phyloP scores from a whole-genome alignment of 129 eudicot genomes.

The Saussurea involucrata region DNA sequence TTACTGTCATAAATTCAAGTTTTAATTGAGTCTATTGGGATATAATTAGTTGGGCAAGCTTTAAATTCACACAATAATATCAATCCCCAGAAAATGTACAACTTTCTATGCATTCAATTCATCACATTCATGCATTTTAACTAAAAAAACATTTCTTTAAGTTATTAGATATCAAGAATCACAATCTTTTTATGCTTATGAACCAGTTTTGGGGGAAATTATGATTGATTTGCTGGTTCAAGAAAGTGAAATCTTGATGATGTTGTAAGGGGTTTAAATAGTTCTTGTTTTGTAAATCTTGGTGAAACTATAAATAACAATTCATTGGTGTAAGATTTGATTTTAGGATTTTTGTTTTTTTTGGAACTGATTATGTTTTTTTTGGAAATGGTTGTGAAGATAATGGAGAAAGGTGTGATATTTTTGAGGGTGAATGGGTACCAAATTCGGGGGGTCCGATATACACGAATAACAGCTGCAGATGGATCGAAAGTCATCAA shows the following conservation, averaged over 20 bases:
- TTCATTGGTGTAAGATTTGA: neutral
- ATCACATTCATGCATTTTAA: neutral
- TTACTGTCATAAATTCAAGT: neutral
- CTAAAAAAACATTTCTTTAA: neutral
- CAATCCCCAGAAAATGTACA: neutral
- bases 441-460: conserved; percentile 49
- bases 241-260: neutral
- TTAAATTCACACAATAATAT: neutral
- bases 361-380: neutral
- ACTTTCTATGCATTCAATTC: neutral
- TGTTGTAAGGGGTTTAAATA: neutral
- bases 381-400: conserved; percentile 17
- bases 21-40: neutral
- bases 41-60: neutral
- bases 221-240: neutral
- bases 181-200: neutral
- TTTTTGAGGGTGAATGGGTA: conserved; percentile 79
- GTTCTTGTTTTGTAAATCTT: neutral
- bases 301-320: too few species aligned
- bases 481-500: conserved; percentile 71
- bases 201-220: neutral
- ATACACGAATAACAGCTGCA: conserved; percentile 75
- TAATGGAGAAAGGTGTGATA: conserved; percentile 57
- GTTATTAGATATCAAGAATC: neutral
- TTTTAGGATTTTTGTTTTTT: neutral